Evolutionary conservation across 805 yeast genomes (phyloP), one percentile per base, ranked within the genome.

Genomic region (Ogataea thermomethanolica): DNA sequence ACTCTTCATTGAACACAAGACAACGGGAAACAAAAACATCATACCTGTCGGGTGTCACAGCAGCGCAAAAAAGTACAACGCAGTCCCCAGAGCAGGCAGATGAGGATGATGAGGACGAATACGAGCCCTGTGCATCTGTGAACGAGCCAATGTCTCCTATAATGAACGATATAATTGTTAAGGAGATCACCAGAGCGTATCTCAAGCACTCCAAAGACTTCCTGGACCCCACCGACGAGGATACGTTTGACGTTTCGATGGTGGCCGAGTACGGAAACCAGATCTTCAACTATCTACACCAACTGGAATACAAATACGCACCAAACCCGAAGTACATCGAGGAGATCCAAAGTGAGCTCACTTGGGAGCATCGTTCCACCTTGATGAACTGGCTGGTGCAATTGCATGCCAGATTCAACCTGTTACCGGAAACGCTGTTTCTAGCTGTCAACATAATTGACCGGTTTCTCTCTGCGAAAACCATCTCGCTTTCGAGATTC

Each of bases 351-450:
- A 82, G 82, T 39, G 97, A 91, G 60, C 63, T 85, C 26, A 64
- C 63, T 41, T 73, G 78, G 64, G 84, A 81, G 54, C 84, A 85
- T 79, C 74, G 97, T 53, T 75, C 87, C 12, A 83, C 88, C 35
- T 67, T 89, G 44, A 83, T 89, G 36, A 95, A 88, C 64, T 89
- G 97, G 97, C 69, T 89, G 43, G 84, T 87, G 10, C 93, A 87
- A 56, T 84, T 89, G 59, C 96, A 88, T 65, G 70, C 78, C 49
- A 73, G 88, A 58, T 89, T 89, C 64, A 75, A 87, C 46, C 71
- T 90, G 48, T 71, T 84, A 25, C 95, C 95, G 2, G 96, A 89
- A 62, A 87, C 95, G 3, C 71, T 89, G 46, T 85, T 76, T 54
- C 68, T 89, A 41, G 84, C 95, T 2, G 82, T 86, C 37, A 88